Evolutionary conservation across 352 stramenopile genomes (phyloP), one percentile per base, ranked within the genome.

Genomic region (Phytophthora brassicae): DNA sequence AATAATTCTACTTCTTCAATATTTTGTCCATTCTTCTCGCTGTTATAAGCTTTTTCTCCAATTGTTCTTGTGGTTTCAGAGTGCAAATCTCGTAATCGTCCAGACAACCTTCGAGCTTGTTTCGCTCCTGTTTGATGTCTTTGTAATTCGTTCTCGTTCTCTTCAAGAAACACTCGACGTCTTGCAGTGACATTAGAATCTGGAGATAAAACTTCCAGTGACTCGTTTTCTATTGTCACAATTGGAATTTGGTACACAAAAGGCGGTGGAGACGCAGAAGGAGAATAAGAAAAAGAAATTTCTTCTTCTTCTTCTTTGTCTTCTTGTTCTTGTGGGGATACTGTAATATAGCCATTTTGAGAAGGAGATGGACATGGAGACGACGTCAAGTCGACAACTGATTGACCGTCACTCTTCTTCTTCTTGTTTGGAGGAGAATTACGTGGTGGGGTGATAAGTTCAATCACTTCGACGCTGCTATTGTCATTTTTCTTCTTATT

Each of bases 381-480:
- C 19, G 48, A 76, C 43, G 76, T 77, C 53, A 90, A 52, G 50
- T 86, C 70, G 5, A 89, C 80, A 36, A 86, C 44, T 22, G 23
- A 39, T 13, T 16, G 56, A 56, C 36, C 39, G 48, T 60, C 39
- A 51, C 44, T 68, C 45, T 53, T 49, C 29, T 54, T 57, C 38
- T 60, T 48, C 16, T 57, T 44, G 33, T 14, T n/a, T 56, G 59
- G 36, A 20, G 36, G 29, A 6, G 38, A 33, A 55, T 38, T 38
- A 13, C 57, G 69, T 8, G 74, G 73, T 13, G 75, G 75, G 14
- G 75, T 77, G 9, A 75, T 64, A 23, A 84, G 67, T 48, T 84
- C 72, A 29, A 84, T 84, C 16, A 84, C 62, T 33, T 78, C 54
- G 5, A 52, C 42, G 7, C 0, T 19, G 17, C 4, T 44, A 26